Percentiles rank a stretch among this genome's conserved stretches.
These are phyloP conservation scores for Pseudogymnoascus verrucosus DNA, from an alignment of 2,329 filamentous ascomycete genomes.

Conservation along the genomic window DNA sequence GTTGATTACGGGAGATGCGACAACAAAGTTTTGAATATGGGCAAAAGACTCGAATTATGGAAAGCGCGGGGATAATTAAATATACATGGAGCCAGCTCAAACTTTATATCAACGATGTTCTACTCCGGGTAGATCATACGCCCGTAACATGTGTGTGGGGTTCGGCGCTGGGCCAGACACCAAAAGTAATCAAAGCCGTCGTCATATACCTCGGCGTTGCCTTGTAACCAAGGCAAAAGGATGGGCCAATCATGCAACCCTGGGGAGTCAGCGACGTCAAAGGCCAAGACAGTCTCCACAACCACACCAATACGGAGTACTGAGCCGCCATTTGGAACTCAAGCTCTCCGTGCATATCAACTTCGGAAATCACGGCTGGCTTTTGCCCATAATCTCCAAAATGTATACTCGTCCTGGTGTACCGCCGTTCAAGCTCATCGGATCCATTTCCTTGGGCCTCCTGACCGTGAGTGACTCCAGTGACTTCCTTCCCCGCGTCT, in stretches of 20 bases:
- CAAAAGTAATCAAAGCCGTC: background rate
- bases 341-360: background rate
- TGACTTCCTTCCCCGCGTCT: conserved; percentile 17
- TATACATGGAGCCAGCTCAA: background rate
- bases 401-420: background rate
- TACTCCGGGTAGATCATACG: background rate
- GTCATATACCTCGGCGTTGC: conserved; percentile 4
- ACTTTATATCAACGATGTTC: background rate
- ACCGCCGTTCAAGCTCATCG: conserved; percentile 82
- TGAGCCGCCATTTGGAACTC: conserved; percentile 6
- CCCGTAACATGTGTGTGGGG: conserved; percentile 7
- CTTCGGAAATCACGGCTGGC: background rate
- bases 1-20: background rate
- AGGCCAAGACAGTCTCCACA: background rate
- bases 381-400: background rate
- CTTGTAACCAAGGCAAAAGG: background rate
- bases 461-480: conserved; percentile 64
- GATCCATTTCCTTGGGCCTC: conserved; percentile 79
- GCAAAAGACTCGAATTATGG: background rate
- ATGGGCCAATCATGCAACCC: conserved; percentile 4
- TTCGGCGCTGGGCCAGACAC: background rate
- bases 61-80: background rate
- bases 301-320: conserved; percentile 3
- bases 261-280: conserved; percentile 6
- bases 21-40: background rate